A percentile compares a stretch with the other conserved stretches of the same genome.
Conservation (phyloP, 2,329 filamentous ascomycete genomes). For the Apiospora marii region DNA sequence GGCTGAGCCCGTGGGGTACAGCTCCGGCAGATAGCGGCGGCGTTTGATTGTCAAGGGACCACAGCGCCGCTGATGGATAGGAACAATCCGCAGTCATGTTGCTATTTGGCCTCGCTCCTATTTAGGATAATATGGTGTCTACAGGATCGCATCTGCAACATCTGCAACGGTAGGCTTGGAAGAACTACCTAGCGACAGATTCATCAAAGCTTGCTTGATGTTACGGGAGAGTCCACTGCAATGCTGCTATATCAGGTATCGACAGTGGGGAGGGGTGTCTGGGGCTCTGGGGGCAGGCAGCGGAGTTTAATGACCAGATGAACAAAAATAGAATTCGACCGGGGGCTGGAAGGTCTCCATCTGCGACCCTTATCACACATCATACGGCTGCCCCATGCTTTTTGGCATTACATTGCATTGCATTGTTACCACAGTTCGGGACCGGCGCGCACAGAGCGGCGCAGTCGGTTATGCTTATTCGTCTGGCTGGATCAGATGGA, state of each 20-base stretch:
- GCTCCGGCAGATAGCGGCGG: background rate
- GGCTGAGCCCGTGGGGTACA: background rate
- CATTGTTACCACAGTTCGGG: background rate
- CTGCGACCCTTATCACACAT: background rate
- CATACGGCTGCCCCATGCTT: background rate
- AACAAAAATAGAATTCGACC: conserved; percentile 4
- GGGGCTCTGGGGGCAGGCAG: background rate
- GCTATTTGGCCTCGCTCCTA: background rate
- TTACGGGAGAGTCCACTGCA: background rate
- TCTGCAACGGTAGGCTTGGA: background rate
- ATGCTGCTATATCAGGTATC: background rate
- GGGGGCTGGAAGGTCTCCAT: background rate
- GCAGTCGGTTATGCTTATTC: conserved; percentile 12
- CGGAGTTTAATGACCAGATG: background rate
- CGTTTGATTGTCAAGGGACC: background rate
- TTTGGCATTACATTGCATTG: background rate
- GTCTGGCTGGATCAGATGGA: background rate
- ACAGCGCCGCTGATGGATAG: background rate
- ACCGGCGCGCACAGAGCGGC: conserved; percentile 11
- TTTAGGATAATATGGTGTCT: background rate
- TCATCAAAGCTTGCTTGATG: background rate
- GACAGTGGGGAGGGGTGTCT: background rate
- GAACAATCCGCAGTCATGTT: background rate
- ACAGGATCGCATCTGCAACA: background rate
- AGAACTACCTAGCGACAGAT: background rate